A percentile compares a stretch with the other conserved stretches of the same genome.
These are phyloP conservation scores for Cercospora nicotianae DNA, from an alignment of 2,329 filamentous ascomycete genomes.

Conservation along the genomic window DNA sequence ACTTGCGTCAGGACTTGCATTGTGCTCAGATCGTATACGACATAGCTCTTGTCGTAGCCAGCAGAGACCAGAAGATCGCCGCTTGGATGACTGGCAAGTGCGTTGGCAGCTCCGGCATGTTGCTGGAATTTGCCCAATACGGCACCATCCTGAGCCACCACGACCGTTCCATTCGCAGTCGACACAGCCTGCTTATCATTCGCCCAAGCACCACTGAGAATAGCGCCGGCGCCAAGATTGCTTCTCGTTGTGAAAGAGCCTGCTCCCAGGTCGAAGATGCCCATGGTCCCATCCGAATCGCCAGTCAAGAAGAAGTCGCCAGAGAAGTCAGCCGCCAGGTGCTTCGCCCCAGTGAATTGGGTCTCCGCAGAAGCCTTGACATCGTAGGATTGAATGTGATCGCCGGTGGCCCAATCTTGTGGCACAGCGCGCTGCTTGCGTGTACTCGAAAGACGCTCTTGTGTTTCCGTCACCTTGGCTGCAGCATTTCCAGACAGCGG, in stretches of 20 bases:
- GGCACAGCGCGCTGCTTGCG: conserved; percentile 88
- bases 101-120: conserved; percentile 79
- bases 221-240: conserved; percentile 61
- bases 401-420: conserved; percentile 76
- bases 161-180: conserved; percentile 74
- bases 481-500: conserved; percentile 70
- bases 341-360: conserved; percentile 59
- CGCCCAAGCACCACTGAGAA: conserved; percentile 67
- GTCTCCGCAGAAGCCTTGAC: conserved; percentile 56
- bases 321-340: conserved; percentile 58
- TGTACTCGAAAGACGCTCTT: conserved; percentile 79
- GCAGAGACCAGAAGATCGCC: conserved; percentile 82
- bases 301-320: conserved; percentile 71
- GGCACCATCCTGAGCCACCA: conserved; percentile 71
- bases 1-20: conserved; percentile 72
- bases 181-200: conserved; percentile 69
- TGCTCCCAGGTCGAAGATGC: conserved; percentile 75
- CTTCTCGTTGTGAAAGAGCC: conserved; percentile 72
- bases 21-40: conserved; percentile 76
- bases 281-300: conserved; percentile 71
- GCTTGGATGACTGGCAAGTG: conserved; percentile 77
- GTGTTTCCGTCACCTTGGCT: conserved; percentile 74
- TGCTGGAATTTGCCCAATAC: conserved; percentile 71
- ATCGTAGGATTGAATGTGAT: conserved; percentile 65
- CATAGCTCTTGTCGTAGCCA: conserved; percentile 87